Conservation (phyloP, 163 green algal species). For the Prototheca stagnorum region DNA sequence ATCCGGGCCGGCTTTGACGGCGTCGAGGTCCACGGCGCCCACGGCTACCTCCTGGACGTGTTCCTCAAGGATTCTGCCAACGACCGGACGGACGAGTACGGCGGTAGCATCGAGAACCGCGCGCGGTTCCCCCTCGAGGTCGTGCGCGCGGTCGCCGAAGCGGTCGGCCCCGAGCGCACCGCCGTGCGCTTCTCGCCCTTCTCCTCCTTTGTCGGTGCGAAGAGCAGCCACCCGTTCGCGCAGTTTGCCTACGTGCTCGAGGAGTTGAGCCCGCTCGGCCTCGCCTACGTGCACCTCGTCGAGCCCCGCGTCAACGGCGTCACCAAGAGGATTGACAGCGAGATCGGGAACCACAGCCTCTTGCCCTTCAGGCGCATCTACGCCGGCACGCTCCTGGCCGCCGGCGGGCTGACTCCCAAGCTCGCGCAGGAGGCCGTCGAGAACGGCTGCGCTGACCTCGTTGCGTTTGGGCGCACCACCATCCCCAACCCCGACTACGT, state of each 20-base stretch:
- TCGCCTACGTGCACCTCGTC: constrained; percentile 58
- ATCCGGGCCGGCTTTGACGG: constrained; percentile 65
- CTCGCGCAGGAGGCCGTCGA: constrained; percentile 24
- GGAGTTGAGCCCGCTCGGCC: constrained; percentile 35
- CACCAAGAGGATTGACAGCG: not conserved
- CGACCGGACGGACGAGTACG: constrained; percentile 64
- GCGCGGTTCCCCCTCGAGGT: constrained; percentile 47
- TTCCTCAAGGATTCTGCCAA: constrained; percentile 62
- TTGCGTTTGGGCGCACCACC: constrained; percentile 11
- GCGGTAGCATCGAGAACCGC: constrained; percentile 70
- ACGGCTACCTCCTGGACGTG: constrained; percentile 53
- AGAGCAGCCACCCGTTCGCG: constrained; percentile 30
- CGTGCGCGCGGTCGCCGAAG: constrained; percentile 25
- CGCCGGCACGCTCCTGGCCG: constrained; percentile 42
- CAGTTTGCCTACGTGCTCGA: constrained; percentile 36
- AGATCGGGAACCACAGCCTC: constrained; percentile 21
- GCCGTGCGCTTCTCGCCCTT: constrained; percentile 52
- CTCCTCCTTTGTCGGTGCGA: constrained; percentile 27
- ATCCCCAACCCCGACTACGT: constrained; percentile 58
- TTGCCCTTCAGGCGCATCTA: constrained; percentile 40
- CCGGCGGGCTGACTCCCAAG: constrained; percentile 39
- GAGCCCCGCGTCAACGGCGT: constrained; percentile 27
- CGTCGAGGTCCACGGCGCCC: constrained; percentile 60
- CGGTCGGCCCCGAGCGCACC: constrained; percentile 41
- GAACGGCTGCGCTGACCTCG: constrained; percentile 1